Percentiles rank a stretch among this genome's conserved stretches.
phyloP scores from a whole-genome alignment of 2,329 filamentous ascomycete species.

The Fusarium abutilonis region DNA sequence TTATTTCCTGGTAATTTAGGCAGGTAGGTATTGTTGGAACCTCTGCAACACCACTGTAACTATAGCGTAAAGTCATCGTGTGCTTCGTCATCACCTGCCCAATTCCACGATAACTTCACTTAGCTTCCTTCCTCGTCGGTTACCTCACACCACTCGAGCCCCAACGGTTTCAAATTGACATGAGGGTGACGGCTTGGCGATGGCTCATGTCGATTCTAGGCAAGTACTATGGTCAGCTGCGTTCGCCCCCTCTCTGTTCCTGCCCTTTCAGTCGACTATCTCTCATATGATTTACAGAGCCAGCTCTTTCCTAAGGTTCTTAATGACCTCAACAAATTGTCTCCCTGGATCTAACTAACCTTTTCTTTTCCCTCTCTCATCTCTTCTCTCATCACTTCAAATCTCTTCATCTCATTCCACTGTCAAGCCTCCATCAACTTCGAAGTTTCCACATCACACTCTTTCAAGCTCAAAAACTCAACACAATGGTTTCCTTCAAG shows the following conservation, averaged over 20 bases:
- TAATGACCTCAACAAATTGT: not conserved
- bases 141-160: not conserved
- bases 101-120: not conserved
- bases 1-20: no score
- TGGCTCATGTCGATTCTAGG: no score
- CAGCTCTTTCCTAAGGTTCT: conserved; percentile 10
- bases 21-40: no score
- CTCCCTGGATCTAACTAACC: not conserved
- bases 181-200: not conserved
- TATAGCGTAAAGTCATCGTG: no score
- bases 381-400: conserved; percentile 4
- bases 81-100: no score
- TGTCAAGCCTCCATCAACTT: not conserved
- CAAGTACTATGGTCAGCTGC: not conserved
- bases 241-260: not conserved
- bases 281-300: no score
- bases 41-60: no score
- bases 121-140: not conserved
- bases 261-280: not conserved
- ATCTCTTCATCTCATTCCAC: not conserved
- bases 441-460: not conserved
- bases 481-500: conserved; percentile 43
- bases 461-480: not conserved
- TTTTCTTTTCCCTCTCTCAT: conserved; percentile 4
- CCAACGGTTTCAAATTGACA: conserved; percentile 2